These are phyloP conservation scores for Apostasia shenzhenica DNA, from an alignment of 106 monocot species.

Conservation along the genomic window DNA sequence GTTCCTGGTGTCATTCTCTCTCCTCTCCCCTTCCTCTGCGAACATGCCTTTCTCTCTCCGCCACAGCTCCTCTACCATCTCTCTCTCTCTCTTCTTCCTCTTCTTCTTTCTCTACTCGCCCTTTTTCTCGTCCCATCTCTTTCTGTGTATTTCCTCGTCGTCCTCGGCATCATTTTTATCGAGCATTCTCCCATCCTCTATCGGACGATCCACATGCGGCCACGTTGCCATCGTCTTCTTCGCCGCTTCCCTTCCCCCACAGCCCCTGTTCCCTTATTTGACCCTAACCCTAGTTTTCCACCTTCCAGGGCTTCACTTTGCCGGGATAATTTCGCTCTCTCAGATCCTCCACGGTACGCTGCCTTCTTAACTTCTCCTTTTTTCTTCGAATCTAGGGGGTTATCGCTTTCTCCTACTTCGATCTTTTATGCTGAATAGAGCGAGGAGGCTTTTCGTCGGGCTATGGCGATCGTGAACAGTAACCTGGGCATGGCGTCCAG, in stretches of 20 bases:
- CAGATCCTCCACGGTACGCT: not conserved
- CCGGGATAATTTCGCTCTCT: too few relatives aligned
- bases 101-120: conserved; percentile 6
- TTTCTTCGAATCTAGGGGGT: conserved; percentile 1
- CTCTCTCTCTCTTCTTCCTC: conserved; percentile 2
- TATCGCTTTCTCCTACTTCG: not conserved
- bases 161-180: conserved; percentile 10
- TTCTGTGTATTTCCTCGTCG: conserved; percentile 11
- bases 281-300: not conserved
- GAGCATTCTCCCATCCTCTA: conserved; percentile 4
- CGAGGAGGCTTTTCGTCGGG: not conserved
- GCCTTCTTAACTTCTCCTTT: not conserved
- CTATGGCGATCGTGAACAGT: conserved; percentile 50
- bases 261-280: conserved; percentile 8
- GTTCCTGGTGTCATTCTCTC: not conserved
- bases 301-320: conserved; percentile 13
- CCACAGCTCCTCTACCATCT: not conserved
- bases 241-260: not conserved
- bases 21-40: not conserved
- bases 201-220: conserved; percentile 37
- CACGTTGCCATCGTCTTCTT: conserved; percentile 49
- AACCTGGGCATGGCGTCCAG: conserved; percentile 18
- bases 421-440: not conserved
- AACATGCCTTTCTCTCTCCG: not conserved
- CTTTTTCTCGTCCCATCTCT: conserved; percentile 3